Conservation (phyloP, 2,329 filamentous ascomycete species). For the Colletotrichum chlorophyti region DNA sequence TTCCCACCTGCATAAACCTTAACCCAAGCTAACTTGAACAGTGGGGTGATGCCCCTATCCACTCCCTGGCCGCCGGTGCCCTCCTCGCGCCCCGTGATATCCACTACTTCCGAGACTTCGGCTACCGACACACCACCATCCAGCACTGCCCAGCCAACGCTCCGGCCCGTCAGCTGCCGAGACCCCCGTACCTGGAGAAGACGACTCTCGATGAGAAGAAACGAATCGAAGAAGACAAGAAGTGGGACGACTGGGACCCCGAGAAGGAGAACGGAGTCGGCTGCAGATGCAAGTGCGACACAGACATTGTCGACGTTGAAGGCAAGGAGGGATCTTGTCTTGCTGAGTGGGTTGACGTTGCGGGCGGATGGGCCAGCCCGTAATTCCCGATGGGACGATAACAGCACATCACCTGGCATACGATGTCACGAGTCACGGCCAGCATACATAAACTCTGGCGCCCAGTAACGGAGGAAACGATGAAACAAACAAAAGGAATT, state of each 20-base stretch:
- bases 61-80: slow-evolving; percentile 92
- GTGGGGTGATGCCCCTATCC: slow-evolving; percentile 99
- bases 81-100: slow-evolving; percentile 84
- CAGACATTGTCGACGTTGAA: slow-evolving; percentile 96
- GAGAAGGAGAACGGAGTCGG: slow-evolving; percentile 96
- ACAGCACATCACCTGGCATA: slow-evolving; percentile 7
- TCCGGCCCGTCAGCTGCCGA: slow-evolving; percentile 82
- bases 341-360: slow-evolving; percentile 95
- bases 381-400: slow-evolving; percentile 31
- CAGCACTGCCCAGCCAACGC: slow-evolving; percentile 98
- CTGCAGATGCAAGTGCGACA: slow-evolving; percentile 95
- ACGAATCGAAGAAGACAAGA: slow-evolving; percentile 90
- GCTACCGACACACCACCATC: slow-evolving; percentile 97
- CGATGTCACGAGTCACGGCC: slow-evolving; percentile 24
- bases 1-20: neutral
- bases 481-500: slow-evolving; percentile 18
- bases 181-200: slow-evolving; percentile 80
- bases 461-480: slow-evolving; percentile 11
- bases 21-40: slow-evolving; percentile 53
- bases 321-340: slow-evolving; percentile 96
- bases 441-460: slow-evolving; percentile 10
- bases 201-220: slow-evolving; percentile 84
- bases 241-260: slow-evolving; percentile 88
- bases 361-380: slow-evolving; percentile 82
- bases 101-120: slow-evolving; percentile 99